These are phyloP conservation scores for Casuarina cunninghamiana DNA, from an alignment of 306 rosid species.

Conservation along the genomic window DNA sequence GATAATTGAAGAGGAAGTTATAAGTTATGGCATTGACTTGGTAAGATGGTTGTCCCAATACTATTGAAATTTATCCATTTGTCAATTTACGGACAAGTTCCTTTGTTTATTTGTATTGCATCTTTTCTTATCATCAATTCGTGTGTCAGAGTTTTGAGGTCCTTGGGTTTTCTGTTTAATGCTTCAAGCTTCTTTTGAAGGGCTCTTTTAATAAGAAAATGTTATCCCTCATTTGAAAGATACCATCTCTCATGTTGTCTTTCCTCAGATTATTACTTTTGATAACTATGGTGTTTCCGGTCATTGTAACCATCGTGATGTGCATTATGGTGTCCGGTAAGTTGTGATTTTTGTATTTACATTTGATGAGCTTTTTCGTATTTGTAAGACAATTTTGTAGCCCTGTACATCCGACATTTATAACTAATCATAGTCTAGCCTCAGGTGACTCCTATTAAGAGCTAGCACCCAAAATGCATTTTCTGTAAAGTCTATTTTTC, in stretches of 20 bases:
- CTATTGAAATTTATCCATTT: slow-evolving; percentile 1
- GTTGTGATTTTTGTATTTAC: slow-evolving; percentile 20
- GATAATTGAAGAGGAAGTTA: slow-evolving; percentile 56
- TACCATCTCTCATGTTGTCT: slow-evolving; percentile 17
- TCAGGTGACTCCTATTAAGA: neutral
- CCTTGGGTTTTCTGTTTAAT: slow-evolving; percentile 7
- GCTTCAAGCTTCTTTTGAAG: slow-evolving; percentile 18
- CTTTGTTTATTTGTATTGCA: neutral
- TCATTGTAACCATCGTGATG: slow-evolving; percentile 87
- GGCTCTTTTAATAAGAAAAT: slow-evolving; percentile 7
- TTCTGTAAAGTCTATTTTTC: neutral
- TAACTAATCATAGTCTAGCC: neutral
- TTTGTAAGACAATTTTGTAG: neutral
- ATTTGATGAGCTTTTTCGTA: neutral
- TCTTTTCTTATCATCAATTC: slow-evolving; percentile 10
- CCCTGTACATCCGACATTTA: neutral
- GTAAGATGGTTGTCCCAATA: slow-evolving; percentile 39
- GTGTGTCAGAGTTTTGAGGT: slow-evolving; percentile 3
- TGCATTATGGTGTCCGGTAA: slow-evolving; percentile 73
- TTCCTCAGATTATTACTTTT: slow-evolving; percentile 76
- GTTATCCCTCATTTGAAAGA: neutral
- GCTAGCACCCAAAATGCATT: neutral
- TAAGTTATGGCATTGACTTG: slow-evolving; percentile 49
- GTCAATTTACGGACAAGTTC: neutral
- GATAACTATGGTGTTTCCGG: slow-evolving; percentile 85